These are phyloP conservation scores for Diaporthe ilicicola DNA, from an alignment of 2,329 filamentous ascomycete species.

Conservation along the genomic window DNA sequence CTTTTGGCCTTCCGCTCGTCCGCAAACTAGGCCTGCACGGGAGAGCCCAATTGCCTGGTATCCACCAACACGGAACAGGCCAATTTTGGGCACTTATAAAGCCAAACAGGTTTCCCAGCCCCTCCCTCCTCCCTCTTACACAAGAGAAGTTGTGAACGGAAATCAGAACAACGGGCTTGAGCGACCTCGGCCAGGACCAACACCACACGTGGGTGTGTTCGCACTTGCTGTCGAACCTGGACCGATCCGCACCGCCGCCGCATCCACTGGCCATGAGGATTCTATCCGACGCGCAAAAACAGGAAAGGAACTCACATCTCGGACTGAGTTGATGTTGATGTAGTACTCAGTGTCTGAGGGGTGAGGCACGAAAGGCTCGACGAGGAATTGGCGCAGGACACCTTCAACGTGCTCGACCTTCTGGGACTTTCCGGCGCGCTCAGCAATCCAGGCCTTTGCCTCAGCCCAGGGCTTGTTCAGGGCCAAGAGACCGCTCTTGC, in stretches of 20 bases:
- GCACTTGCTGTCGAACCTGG: slow-evolving; percentile 29
- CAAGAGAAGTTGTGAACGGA: not conserved
- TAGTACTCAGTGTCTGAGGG: slow-evolving; percentile 97
- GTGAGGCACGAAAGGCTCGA: slow-evolving; percentile 98
- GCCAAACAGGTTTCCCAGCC: not conserved
- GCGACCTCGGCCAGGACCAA: not conserved
- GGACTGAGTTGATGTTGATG: slow-evolving; percentile 99
- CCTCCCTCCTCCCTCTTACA: not conserved
- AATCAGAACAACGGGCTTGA: not conserved
- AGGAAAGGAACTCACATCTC: slow-evolving; percentile 78
- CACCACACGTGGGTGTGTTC: not conserved
- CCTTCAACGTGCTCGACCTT: slow-evolving; percentile 93
- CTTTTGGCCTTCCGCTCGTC: slow-evolving; percentile 33
- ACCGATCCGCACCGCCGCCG: not conserved
- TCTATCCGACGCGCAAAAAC: slow-evolving; percentile 35
- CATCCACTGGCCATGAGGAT: not conserved
- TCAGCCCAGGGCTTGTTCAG: slow-evolving; percentile 98
- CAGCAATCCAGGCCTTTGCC: slow-evolving; percentile 91
- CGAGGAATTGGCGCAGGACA: slow-evolving; percentile 91
- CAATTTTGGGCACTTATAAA: slow-evolving; percentile 23
- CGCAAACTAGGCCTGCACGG: slow-evolving; percentile 27
- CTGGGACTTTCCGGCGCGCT: slow-evolving; percentile 89
- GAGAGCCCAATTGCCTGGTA: slow-evolving; percentile 29
- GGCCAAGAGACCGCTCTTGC: slow-evolving; percentile 95
- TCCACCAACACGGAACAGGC: slow-evolving; percentile 30